These are phyloP conservation scores for Ganoderma resinaceum DNA, from an alignment of 1,284 basidiomycete species.

Conservation along the genomic window DNA sequence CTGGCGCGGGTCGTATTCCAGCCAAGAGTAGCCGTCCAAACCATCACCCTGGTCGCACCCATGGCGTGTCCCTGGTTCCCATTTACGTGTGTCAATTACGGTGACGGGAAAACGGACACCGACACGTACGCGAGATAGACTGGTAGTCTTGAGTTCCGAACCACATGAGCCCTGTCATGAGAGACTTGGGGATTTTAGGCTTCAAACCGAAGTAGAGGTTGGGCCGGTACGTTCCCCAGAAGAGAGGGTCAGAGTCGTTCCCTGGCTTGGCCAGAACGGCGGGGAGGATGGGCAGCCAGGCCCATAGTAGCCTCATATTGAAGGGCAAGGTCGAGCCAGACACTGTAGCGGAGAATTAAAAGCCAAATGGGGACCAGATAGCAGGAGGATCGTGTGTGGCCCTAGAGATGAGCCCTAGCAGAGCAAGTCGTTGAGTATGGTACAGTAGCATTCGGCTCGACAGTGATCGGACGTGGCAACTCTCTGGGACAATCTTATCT, in stretches of 20 bases:
- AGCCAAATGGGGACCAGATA: neutral
- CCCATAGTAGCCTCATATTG: slow-evolving; percentile 41
- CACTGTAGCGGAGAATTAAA: neutral
- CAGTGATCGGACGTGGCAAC: slow-evolving; percentile 30
- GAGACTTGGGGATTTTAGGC: slow-evolving; percentile 83
- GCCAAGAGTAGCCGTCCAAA: slow-evolving; percentile 86
- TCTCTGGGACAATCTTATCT: slow-evolving; percentile 18
- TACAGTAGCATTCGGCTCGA: neutral
- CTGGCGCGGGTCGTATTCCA: slow-evolving; percentile 84
- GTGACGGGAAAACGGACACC: neutral
- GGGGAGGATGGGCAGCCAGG: slow-evolving; percentile 38
- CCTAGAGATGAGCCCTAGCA: neutral
- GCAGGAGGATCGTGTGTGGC: neutral
- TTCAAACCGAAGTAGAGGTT: slow-evolving; percentile 94
- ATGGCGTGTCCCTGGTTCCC: slow-evolving; percentile 74
- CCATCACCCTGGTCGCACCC: slow-evolving; percentile 90
- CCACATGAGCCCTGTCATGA: slow-evolving; percentile 94
- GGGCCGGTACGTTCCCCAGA: slow-evolving; percentile 93
- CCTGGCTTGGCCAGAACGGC: slow-evolving; percentile 34
- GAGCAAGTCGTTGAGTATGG: slow-evolving; percentile 8
- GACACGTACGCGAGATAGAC: slow-evolving; percentile 66
- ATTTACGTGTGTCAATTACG: slow-evolving; percentile 24
- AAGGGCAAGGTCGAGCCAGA: neutral
- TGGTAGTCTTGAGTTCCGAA: slow-evolving; percentile 85
- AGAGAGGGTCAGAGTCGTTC: slow-evolving; percentile 66